Conservation (phyloP, 495 filamentous ascomycete genomes). For the Lasiosphaeria miniovina region DNA sequence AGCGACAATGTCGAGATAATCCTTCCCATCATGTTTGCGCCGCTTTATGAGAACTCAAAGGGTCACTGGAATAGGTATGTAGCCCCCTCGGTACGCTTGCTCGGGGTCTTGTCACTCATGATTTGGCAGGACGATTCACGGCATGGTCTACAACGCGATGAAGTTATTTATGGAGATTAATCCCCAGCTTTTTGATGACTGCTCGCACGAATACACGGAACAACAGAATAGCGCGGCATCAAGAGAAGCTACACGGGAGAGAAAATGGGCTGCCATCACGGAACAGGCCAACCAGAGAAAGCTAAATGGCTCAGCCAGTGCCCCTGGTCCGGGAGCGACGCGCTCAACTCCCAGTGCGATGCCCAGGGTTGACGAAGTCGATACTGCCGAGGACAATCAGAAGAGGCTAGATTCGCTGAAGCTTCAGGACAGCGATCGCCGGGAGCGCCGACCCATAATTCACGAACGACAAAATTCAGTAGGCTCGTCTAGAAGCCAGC, state of each 20-base stretch:
- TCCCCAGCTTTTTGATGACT: slow-evolving; percentile 96
- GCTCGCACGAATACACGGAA: slow-evolving; percentile 97
- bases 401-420: slow-evolving; percentile 80
- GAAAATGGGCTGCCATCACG: slow-evolving; percentile 81
- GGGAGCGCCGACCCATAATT: slow-evolving; percentile 40
- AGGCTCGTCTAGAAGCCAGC: slow-evolving; percentile 48
- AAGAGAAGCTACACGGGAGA: slow-evolving; percentile 69
- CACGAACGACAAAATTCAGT: slow-evolving; percentile 52
- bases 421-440: slow-evolving; percentile 63
- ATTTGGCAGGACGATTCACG: slow-evolving; percentile 81
- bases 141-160: slow-evolving; percentile 99
- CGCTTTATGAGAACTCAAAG: slow-evolving; percentile 98
- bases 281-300: slow-evolving; percentile 69
- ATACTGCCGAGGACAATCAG: slow-evolving; percentile 78
- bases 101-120: slow-evolving; percentile 2
- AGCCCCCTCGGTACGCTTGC: not conserved
- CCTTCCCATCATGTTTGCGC: slow-evolving; percentile 98
- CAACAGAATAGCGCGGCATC: slow-evolving; percentile 84
- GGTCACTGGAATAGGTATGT: slow-evolving; percentile 97
- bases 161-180: slow-evolving; percentile 99
- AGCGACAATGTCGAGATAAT: slow-evolving; percentile 99
- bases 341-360: slow-evolving; percentile 25
- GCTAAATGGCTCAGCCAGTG: slow-evolving; percentile 30
- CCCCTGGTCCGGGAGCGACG: slow-evolving; percentile 16
- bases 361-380: slow-evolving; percentile 61